Percentiles rank a stretch among this genome's conserved stretches.
These are phyloP conservation scores for Pseudotsuga menziesii DNA, from an alignment of 75 land plant genomes.

Conservation along the genomic window DNA sequence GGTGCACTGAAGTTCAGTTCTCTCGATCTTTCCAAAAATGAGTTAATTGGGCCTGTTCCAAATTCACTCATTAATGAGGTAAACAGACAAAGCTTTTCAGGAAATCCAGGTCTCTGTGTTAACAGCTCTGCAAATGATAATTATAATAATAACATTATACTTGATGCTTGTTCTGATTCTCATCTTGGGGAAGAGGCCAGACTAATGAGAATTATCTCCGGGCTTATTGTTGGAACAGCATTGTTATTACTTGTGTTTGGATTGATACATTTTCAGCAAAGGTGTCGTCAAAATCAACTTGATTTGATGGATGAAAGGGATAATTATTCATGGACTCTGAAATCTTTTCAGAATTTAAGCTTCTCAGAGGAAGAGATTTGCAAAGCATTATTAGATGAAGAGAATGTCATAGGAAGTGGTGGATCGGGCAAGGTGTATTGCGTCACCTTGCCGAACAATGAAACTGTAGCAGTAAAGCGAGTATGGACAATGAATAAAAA, in stretches of 20 bases:
- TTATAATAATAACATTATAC: not conserved
- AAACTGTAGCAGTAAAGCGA: conserved; percentile 30
- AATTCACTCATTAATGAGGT: conserved; percentile 28
- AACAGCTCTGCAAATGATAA: conserved; percentile 13
- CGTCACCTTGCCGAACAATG: conserved; percentile 17
- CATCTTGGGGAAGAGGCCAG: not conserved
- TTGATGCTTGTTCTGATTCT: conserved; percentile 1
- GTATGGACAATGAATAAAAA: conserved; percentile 13
- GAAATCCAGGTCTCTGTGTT: conserved; percentile 63
- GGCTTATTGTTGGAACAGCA: not conserved
- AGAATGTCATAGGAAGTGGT: conserved; percentile 28
- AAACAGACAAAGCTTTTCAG: conserved; percentile 43
- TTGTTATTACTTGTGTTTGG: not conserved
- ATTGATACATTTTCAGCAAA: conserved; percentile 9
- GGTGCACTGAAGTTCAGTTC: conserved; percentile 36
- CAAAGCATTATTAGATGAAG: conserved; percentile 11
- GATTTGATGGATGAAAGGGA: not conserved
- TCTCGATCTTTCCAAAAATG: conserved; percentile 69
- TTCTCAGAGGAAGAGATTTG: conserved; percentile 62
- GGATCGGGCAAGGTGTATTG: conserved; percentile 39
- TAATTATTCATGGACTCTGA: conserved; percentile 44
- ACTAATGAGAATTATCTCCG: not conserved
- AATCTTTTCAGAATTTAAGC: conserved; percentile 53
- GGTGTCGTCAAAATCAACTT: not conserved
- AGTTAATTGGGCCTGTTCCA: conserved; percentile 62